Evolutionary conservation across 2,329 filamentous ascomycete genomes (phyloP).

Genomic region (Stagonosporopsis chrysanthemi): DNA sequence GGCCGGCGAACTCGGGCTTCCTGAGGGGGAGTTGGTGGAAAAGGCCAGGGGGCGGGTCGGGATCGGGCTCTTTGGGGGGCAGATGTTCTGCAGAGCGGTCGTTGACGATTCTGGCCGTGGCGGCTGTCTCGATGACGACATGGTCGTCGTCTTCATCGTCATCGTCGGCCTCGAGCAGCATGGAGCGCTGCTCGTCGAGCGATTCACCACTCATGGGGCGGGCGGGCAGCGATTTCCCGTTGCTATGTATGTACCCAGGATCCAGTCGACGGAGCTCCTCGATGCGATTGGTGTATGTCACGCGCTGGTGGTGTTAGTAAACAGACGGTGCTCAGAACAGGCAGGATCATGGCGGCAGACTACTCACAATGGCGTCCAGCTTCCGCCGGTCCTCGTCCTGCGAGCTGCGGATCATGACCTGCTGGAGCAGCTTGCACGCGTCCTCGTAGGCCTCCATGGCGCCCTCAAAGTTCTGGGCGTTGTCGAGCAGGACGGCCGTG

Average conservation of each 20-base stretch:
- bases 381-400: conserved; percentile 89
- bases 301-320: conserved; percentile 64
- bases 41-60: conserved; percentile 30
- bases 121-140: conserved; percentile 60
- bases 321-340: background rate
- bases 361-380: conserved; percentile 87
- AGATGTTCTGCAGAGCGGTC: conserved; percentile 43
- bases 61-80: conserved; percentile 29
- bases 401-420: conserved; percentile 84
- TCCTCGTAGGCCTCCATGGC: conserved; percentile 90
- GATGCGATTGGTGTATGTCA: conserved; percentile 90
- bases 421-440: conserved; percentile 84
- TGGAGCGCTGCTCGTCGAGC: conserved; percentile 48
- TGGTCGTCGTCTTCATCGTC: conserved; percentile 38
- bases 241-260: conserved; percentile 58
- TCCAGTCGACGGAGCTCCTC: conserved; percentile 81
- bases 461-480: conserved; percentile 92
- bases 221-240: conserved; percentile 78
- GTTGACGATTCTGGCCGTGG: conserved; percentile 60
- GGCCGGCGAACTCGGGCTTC: conserved; percentile 32
- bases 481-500: conserved; percentile 92
- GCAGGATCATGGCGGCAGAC: background rate
- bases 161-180: conserved; percentile 44
- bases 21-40: conserved; percentile 43
- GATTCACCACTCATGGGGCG: conserved; percentile 70